Evolutionary conservation across 176 grass and related monocot species (phyloP).

Genomic region (Zea luxurians): DNA sequence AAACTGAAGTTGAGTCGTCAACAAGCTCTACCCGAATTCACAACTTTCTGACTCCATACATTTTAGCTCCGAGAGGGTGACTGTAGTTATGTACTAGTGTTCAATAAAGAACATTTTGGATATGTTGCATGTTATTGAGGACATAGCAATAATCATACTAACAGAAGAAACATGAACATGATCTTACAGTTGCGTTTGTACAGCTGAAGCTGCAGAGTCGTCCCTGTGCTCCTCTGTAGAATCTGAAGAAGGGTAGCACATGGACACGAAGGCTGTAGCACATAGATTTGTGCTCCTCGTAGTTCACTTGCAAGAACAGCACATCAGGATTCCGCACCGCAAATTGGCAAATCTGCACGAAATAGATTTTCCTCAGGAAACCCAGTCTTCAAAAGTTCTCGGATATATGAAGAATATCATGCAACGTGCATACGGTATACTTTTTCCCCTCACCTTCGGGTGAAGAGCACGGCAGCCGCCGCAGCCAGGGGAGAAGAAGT

Average conservation of each 20-base stretch:
- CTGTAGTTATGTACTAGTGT: too few species aligned
- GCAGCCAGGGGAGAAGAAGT: conserved; percentile 95
- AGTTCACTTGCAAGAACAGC: conserved; percentile 84
- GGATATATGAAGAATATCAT: not conserved
- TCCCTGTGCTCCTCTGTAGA: conserved; percentile 86
- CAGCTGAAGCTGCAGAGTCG: conserved; percentile 93
- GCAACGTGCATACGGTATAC: not conserved
- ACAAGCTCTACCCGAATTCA: too few species aligned
- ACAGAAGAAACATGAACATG: not conserved
- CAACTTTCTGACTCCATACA: too few species aligned
- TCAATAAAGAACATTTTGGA: too few species aligned
- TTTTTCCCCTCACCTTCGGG: conserved; percentile 64
- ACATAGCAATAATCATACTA: not conserved
- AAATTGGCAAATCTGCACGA: conserved; percentile 75
- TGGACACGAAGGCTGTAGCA: conserved; percentile 89
- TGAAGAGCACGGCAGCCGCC: conserved; percentile 88
- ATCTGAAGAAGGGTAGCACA: conserved; percentile 96
- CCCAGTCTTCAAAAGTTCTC: not conserved
- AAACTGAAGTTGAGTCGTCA: too few species aligned
- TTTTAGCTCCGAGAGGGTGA: too few species aligned
- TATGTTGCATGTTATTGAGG: not conserved
- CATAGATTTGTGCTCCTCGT: conserved; percentile 93
- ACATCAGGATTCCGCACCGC: conserved; percentile 74
- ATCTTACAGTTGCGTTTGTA: conserved; percentile 87
- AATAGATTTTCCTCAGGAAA: conserved; percentile 14